A percentile compares a stretch with the other conserved stretches of the same genome.
Evolutionary conservation across 805 yeast genomes (phyloP).

Genomic region (Lipomyces chichibuensis): DNA sequence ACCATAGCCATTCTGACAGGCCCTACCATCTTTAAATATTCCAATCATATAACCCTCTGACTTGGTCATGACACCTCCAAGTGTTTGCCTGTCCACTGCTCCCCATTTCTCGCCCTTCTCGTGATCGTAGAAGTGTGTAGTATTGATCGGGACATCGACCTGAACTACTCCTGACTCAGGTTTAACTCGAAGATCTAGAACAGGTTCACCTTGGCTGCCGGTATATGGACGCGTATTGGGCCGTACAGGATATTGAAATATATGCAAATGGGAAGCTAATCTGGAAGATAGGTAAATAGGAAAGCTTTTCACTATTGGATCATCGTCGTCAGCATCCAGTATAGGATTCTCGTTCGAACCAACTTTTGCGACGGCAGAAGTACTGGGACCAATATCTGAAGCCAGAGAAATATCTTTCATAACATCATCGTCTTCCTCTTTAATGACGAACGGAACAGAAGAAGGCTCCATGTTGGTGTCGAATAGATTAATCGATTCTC

Average conservation of each 20-base stretch:
- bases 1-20: neutral
- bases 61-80: constrained; percentile 65
- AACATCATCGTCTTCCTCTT: constrained; percentile 14
- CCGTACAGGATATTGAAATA: constrained; percentile 67
- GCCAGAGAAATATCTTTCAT: neutral
- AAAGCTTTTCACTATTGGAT: constrained; percentile 62
- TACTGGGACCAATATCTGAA: neutral
- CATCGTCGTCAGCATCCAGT: constrained; percentile 46
- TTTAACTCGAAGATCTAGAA: constrained; percentile 59
- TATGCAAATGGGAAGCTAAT: constrained; percentile 44
- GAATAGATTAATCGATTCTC: constrained; percentile 10
- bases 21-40: constrained; percentile 47
- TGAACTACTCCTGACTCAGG: constrained; percentile 66
- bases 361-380: neutral
- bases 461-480: constrained; percentile 4
- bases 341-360: neutral
- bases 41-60: constrained; percentile 47
- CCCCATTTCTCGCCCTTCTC: constrained; percentile 68
- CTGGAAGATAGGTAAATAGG: constrained; percentile 55
- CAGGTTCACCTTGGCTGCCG: constrained; percentile 45
- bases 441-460: constrained; percentile 13
- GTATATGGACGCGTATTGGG: constrained; percentile 50
- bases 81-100: constrained; percentile 56
- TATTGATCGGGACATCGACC: constrained; percentile 74
- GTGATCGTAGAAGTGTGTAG: constrained; percentile 66